Percentiles rank a stretch among this genome's conserved stretches.
Conservation (phyloP, 2,329 filamentous ascomycete genomes). For the Botrytis tulipae region DNA sequence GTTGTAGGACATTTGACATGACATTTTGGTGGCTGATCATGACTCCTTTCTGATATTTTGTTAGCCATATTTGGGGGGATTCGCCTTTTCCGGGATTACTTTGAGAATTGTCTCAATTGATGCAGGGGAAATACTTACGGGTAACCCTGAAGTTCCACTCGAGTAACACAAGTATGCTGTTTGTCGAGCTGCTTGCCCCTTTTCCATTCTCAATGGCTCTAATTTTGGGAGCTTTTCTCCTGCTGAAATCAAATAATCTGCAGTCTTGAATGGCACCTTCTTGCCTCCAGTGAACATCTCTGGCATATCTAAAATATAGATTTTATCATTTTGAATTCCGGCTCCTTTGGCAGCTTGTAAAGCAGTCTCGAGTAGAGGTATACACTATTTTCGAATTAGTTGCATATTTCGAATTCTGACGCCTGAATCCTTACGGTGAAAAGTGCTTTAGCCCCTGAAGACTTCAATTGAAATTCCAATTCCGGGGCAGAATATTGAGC, state of each 20-base stretch:
- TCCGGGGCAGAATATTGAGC: constrained; percentile 81
- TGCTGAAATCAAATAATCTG: constrained; percentile 69
- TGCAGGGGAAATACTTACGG: constrained; percentile 51
- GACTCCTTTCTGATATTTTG: constrained; percentile 66
- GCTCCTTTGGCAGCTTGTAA: constrained; percentile 65
- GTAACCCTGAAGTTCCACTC: constrained; percentile 48
- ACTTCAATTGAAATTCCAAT: constrained; percentile 77
- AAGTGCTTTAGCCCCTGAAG: constrained; percentile 70
- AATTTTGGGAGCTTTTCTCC: constrained; percentile 55
- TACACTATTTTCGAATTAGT: constrained; percentile 46
- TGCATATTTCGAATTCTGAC: not conserved
- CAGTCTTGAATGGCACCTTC: constrained; percentile 59
- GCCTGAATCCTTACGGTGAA: constrained; percentile 71
- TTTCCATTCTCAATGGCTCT: constrained; percentile 56
- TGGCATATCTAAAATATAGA: constrained; percentile 71
- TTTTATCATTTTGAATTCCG: constrained; percentile 67
- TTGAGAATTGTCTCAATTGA: not conserved
- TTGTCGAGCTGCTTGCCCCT: constrained; percentile 64
- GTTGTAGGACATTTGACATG: constrained; percentile 62
- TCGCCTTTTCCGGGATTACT: not conserved
- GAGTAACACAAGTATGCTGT: constrained; percentile 78
- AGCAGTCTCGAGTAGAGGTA: constrained; percentile 62
- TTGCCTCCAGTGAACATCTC: constrained; percentile 50
- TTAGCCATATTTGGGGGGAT: not conserved
- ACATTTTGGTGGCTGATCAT: constrained; percentile 84